A percentile compares a stretch with the other conserved stretches of the same genome.
phyloP scores from a whole-genome alignment of 1,139 yeast genomes.

The Hemisphaericaspora subhashii region DNA sequence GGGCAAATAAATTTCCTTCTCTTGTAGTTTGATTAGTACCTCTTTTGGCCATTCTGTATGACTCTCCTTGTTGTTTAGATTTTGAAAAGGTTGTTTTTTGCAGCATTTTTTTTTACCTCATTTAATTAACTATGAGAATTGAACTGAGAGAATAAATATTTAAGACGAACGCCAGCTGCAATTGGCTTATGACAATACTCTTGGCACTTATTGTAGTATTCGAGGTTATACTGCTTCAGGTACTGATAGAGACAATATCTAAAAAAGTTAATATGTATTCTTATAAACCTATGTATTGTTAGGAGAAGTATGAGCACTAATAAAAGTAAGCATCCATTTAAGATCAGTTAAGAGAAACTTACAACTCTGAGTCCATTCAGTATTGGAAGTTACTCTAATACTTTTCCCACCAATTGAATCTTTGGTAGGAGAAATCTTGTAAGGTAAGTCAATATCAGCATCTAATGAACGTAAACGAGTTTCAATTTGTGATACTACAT shows the following conservation, averaged over 20 bases:
- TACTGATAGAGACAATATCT: no score
- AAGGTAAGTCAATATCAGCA: conserved; percentile 69
- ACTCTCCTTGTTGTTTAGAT: neutral
- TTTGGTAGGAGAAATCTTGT: conserved; percentile 44
- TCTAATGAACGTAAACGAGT: conserved; percentile 48
- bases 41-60: conserved; percentile 1
- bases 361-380: conserved; percentile 91
- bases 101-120: neutral
- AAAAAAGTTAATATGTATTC: no score
- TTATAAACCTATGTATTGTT: neutral
- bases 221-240: no score
- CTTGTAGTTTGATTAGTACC: neutral
- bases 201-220: no score
- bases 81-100: neutral
- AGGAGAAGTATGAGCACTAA: conserved; percentile 30
- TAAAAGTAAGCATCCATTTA: conserved; percentile 53
- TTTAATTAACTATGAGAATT: no score
- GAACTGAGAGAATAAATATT: no score
- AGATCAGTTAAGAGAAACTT: conserved; percentile 73
- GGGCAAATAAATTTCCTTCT: neutral
- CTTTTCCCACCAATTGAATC: conserved; percentile 80
- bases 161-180: no score
- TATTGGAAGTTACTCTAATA: conserved; percentile 69
- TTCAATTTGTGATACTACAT: conserved; percentile 60
- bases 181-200: no score